Percentiles rank a stretch among this genome's conserved stretches.
These are phyloP conservation scores for Penicillium nucicola DNA, from an alignment of 495 filamentous ascomycete genomes.

Conservation along the genomic window DNA sequence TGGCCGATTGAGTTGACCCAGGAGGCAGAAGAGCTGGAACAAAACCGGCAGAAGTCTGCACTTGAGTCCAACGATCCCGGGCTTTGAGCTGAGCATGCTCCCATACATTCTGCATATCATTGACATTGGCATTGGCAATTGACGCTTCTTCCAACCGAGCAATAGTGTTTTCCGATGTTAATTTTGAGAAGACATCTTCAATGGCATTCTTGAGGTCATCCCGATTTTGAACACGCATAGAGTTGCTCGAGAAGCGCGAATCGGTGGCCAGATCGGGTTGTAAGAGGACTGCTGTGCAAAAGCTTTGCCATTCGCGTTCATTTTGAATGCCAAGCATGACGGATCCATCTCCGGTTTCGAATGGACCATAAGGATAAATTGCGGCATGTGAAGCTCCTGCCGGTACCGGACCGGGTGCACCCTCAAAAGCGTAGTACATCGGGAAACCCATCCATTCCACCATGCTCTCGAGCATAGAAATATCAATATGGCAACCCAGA, in stretches of 20 bases:
- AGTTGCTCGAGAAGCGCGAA: constrained; percentile 36
- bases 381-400: constrained; percentile 48
- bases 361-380: constrained; percentile 53
- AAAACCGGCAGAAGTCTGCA: constrained; percentile 37
- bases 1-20: constrained; percentile 24
- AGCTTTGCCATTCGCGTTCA: constrained; percentile 49
- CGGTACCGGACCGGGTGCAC: constrained; percentile 33
- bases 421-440: constrained; percentile 49
- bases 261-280: constrained; percentile 29
- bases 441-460: constrained; percentile 55
- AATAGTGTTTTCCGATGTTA: constrained; percentile 30
- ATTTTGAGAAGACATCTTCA: constrained; percentile 20
- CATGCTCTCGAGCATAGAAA: constrained; percentile 54
- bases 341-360: constrained; percentile 43
- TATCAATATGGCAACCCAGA: constrained; percentile 43
- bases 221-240: constrained; percentile 30
- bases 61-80: constrained; percentile 43
- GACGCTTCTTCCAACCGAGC: constrained; percentile 26
- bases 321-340: constrained; percentile 57
- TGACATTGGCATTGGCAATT: constrained; percentile 50
- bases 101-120: constrained; percentile 50
- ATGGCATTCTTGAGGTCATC: constrained; percentile 33
- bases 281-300: constrained; percentile 38
- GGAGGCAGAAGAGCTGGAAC: constrained; percentile 45
- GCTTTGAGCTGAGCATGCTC: constrained; percentile 45